Conservation (phyloP, 1,139 yeast species). For the Kodamaea derodonti region DNA sequence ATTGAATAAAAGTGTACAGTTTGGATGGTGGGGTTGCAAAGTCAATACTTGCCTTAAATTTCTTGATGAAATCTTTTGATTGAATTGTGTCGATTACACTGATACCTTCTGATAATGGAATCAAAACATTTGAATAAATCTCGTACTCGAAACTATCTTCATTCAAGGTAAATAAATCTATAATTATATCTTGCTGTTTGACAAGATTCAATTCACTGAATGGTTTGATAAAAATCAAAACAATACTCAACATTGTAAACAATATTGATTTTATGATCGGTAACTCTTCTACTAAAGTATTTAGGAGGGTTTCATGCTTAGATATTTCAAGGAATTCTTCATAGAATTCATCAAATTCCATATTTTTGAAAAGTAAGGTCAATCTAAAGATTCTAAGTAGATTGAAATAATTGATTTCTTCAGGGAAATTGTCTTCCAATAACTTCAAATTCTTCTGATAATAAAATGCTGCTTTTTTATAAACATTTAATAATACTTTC, state of each 20-base stretch:
- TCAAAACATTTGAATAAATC: slow-evolving; percentile 17
- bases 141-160: slow-evolving; percentile 14
- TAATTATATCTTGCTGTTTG: slow-evolving; percentile 16
- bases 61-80: slow-evolving; percentile 11
- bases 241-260: slow-evolving; percentile 23
- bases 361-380: slow-evolving; percentile 22
- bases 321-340: slow-evolving; percentile 19
- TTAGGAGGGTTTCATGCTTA: not conserved
- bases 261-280: slow-evolving; percentile 18
- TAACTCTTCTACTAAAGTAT: slow-evolving; percentile 4
- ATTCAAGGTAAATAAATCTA: slow-evolving; percentile 18
- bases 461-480: slow-evolving; percentile 19
- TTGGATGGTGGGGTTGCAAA: slow-evolving; percentile 22
- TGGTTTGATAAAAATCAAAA: slow-evolving; percentile 25
- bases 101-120: slow-evolving; percentile 11
- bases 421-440: slow-evolving; percentile 1
- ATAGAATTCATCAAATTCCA: slow-evolving; percentile 22
- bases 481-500: slow-evolving; percentile 17
- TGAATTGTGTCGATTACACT: slow-evolving; percentile 4
- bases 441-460: slow-evolving; percentile 21
- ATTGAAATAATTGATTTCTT: slow-evolving; percentile 3
- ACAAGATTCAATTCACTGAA: slow-evolving; percentile 24
- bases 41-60: slow-evolving; percentile 16
- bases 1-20: slow-evolving; percentile 18
- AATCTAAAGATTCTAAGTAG: slow-evolving; percentile 18